Base-by-base conservation (phyloP, 345 rosid species). In the Corymbia maculata region DNA sequence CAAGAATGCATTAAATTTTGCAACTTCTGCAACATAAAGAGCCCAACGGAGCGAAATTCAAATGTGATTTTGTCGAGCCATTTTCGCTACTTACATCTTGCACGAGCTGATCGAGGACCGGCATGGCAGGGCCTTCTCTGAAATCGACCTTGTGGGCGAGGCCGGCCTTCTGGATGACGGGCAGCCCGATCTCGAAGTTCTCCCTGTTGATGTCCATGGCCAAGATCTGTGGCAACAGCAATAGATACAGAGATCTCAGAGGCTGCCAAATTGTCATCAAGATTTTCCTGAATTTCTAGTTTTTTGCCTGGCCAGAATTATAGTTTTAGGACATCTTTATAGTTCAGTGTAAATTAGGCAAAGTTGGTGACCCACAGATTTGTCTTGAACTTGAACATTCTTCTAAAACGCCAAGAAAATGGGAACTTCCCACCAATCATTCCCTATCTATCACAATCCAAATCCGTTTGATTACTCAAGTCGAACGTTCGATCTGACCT, bases 111-210 rank as follows among this genome's bases (percentile, higher is more conserved):
- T 98, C 99, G 88, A 98, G 99, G 91, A 95, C 95, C 6, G 99
- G 98, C 92, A 98, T 84, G 86, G 99, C 99, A 91, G 99, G 99
- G 89, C 99, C 99, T 94, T 97, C 99, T 89, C 87, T 93, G 95
- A 98, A 98, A 0, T 95, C 98, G 53, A 98, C 96, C 94, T 97
- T 98, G 95, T 98, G 98, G 32, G 97, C 98, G 85, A 98, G 95
- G 6, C 99, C 99, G 42, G 99, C 99, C 92, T 96, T 98, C 70
- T 98, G 90, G 85, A 98, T 95, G 3, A 97, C 90, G 2, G 99
- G 99, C 51, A 96, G 91, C 87, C 99, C 99, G 91, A 96, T n/a
- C 66, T 98, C 99, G 86, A 94, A 97, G 89, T 98, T 97, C 90
- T 95, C 98, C 89, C 94, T 93, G 92, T 96, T 97, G 32, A 97